These are phyloP conservation scores for Didymellaceae sp. DNA, from an alignment of 2,329 filamentous ascomycete genomes.

Conservation along the genomic window DNA sequence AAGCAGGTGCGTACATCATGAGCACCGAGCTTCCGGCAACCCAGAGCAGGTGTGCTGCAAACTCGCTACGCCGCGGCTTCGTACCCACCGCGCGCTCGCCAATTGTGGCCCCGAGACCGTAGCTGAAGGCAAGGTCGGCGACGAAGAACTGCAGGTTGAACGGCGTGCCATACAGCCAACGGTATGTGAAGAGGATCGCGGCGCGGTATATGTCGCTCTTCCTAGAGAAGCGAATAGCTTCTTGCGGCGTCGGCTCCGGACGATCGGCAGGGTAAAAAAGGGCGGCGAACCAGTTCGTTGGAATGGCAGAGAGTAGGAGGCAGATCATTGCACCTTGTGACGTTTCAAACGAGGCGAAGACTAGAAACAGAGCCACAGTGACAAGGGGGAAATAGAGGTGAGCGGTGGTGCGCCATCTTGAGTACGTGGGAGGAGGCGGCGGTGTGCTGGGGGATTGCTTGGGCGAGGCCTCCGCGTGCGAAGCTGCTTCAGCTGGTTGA, in stretches of 20 bases:
- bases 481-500: neutral
- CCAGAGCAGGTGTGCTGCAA: constrained; percentile 17
- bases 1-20: constrained; percentile 6
- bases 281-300: constrained; percentile 23
- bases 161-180: constrained; percentile 21
- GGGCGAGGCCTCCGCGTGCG: neutral
- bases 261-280: constrained; percentile 18
- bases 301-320: constrained; percentile 17
- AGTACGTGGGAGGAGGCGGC: neutral
- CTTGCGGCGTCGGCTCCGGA: constrained; percentile 15
- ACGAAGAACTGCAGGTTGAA: constrained; percentile 18
- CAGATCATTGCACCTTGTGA: constrained; percentile 4
- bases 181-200: constrained; percentile 23
- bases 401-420: constrained; percentile 15
- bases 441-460: neutral
- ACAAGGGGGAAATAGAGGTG: constrained; percentile 29
- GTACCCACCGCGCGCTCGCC: constrained; percentile 19
- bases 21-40: constrained; percentile 11
- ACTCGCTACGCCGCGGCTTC: constrained; percentile 22
- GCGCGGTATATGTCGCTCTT: constrained; percentile 22
- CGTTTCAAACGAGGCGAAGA: constrained; percentile 7
- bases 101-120: constrained; percentile 9
- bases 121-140: constrained; percentile 17
- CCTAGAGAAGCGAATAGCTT: constrained; percentile 26
- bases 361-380: constrained; percentile 13